Evolutionary conservation across 192 early-diverging fungal genomes (phyloP), one percentile per base, ranked within the genome.

Genomic region (Coemansia sp.): DNA sequence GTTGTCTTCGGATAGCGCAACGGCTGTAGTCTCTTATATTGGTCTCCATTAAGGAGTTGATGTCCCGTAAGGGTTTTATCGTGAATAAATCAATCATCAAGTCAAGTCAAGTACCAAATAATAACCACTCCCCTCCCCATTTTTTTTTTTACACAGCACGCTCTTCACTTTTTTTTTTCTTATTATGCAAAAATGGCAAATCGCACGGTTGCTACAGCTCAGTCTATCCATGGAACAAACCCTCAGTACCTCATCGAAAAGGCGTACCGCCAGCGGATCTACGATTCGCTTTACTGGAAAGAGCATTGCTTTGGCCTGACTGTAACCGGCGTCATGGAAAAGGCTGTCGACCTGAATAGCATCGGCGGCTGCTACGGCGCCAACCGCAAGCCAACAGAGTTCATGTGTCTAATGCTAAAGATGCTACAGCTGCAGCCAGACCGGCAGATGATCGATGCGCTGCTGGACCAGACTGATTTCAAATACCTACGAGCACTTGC

Each of bases 201-300:
- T 62, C 76, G 89, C 60, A 92, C 89, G 6, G 85, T 88, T 11
- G 66, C 71, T 63, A 91, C 90, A 25, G 93, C 89, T 11, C 80
- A 81, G 33, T 65, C 83, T 20, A 76, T 97, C 59, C 93, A 94
- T 59, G 97, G 97, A 55, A 89, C 88, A 14, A 90, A 99, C 74
- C 95, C 97, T 9, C 95, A 95, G 81, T 92, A 88, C 63, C 82
- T 99, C 19, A 89, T 99, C 50, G 95, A 98, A 81, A 97, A 95
- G 67, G 95, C 95, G 69, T 88, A 93, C 52, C 86, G 95, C 36
- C 82, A 88, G 43, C 87, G 95, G 36, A 97, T 97, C 55, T 92
- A 92, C 72, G 93, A 97, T 62, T 92, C 89, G 36, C 75, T 91
- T 4, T 99, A 95, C 80, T 99, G 95, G 96, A 99, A 99, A 67